Base-by-base conservation (phyloP, 139 green algal genomes). In the Micromonas pusilla region DNA sequence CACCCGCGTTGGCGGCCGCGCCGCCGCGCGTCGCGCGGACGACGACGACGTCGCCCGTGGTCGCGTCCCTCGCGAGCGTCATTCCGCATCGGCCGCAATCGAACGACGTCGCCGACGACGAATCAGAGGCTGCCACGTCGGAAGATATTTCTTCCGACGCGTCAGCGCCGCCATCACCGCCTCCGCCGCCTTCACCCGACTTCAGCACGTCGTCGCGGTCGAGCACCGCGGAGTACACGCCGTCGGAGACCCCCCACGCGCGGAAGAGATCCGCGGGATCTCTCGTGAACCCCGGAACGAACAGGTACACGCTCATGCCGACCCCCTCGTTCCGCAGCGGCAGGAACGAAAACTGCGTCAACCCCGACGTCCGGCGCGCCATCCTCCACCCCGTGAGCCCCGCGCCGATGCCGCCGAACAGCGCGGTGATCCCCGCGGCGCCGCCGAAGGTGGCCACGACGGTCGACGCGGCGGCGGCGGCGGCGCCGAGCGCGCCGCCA, bases 371-470 rank as follows among this genome's bases (percentile, higher is more conserved):
- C 20, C 66, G 66, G 2, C n/a, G 21, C 32, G 23, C 19, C 66
- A 73, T 73, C 33, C 37, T 73, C 2, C 37, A 52, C 32, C 30
- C 66, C 16, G 66, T 52, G 16, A 73, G 52, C 19, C 66, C 66
- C 30, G 66, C 66, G 5, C 66, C 66, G 32, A 36, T 53, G 66
- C 23, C 66, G 66, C 66, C 66, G 37, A 73, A 73, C 20, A 73
- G 20, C 66, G 33, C 33, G 13, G 66, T 33, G 1, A 73, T 36
- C 1, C 66, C 66, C 1, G n/a, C 31, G 28, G 63, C 31, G 5
- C 63, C 63, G 28, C 28, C 28, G 2, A 70, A 6, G 1, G 13
- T 21, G 1, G 31, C 28, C 28, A 70, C n/a, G 1, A 39, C 20
- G 21, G 63, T 34, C 1, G n/a, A 23, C 6, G 16, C 63, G 63